Evolutionary conservation across 1,284 basidiomycete species (phyloP).

Genomic region (Cryptococcus sp.): DNA sequence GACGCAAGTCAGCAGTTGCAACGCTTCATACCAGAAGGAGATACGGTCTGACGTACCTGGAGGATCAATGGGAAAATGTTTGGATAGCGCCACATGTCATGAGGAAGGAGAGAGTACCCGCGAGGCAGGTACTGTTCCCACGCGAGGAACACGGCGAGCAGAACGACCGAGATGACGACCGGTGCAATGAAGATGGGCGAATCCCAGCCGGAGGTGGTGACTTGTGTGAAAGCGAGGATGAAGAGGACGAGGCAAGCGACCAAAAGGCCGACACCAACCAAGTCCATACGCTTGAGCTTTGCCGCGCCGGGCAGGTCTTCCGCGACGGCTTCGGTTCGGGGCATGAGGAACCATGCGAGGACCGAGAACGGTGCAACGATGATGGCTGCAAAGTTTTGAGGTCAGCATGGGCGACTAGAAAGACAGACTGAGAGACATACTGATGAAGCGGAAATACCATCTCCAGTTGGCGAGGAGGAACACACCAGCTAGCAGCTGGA

Average conservation of each 20-base stretch:
- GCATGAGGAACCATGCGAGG: constrained; percentile 44
- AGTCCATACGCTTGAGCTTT: constrained; percentile 51
- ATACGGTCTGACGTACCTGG: constrained; percentile 6
- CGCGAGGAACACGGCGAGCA: constrained; percentile 62
- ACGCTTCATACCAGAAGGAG: too few relatives aligned
- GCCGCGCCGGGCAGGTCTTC: constrained; percentile 37
- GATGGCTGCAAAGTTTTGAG: constrained; percentile 20
- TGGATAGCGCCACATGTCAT: constrained; percentile 47
- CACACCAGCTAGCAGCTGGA: constrained; percentile 44
- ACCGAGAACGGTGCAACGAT: constrained; percentile 41
- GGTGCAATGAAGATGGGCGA: constrained; percentile 49
- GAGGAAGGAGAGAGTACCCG: constrained; percentile 48
- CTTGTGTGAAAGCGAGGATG: constrained; percentile 51
- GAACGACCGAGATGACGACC: constrained; percentile 60
- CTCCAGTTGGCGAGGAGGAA: constrained; percentile 47
- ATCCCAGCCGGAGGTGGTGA: constrained; percentile 42
- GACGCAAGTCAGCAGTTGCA: too few relatives aligned
- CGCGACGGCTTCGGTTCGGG: constrained; percentile 45
- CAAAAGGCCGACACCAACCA: constrained; percentile 44
- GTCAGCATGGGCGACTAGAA: constrained; percentile 1
- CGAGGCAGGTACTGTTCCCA: constrained; percentile 39
- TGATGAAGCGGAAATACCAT: constrained; percentile 52
- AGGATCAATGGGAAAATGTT: constrained; percentile 50
- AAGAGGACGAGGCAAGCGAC: constrained; percentile 44
- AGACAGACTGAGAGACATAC: constrained; percentile 5